Conservation (phyloP, 371 early-diverging fungal species). For the Mucor sp. region DNA sequence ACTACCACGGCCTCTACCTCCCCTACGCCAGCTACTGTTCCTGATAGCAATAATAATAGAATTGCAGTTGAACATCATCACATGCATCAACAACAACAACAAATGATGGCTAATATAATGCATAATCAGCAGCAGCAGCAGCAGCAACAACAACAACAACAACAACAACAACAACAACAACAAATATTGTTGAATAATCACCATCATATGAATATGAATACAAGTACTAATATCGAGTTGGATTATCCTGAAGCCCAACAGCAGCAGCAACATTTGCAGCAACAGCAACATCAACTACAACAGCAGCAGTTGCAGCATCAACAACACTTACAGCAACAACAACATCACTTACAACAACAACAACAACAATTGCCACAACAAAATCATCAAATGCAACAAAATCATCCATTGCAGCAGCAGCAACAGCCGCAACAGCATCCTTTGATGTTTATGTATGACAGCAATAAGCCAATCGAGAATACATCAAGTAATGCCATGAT, state of each 20-base stretch:
- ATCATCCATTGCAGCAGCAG: not conserved
- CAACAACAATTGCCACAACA: not conserved
- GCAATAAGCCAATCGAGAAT: not conserved
- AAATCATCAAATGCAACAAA: not conserved
- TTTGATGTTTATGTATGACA: not conserved
- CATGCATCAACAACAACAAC: not conserved
- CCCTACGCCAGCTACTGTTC: not conserved
- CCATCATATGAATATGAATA: not conserved
- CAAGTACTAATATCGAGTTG: not conserved
- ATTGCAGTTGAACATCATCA: not conserved
- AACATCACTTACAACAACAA: not conserved
- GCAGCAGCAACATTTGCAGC: not conserved
- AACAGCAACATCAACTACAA: not conserved
- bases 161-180: not conserved
- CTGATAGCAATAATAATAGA: not conserved
- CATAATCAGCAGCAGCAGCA: not conserved
- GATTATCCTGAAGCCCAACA: not conserved
- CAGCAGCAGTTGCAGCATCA: not conserved
- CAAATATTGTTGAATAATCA: not conserved
- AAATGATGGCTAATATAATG: not conserved
- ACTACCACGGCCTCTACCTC: not conserved
- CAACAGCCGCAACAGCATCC: not conserved
- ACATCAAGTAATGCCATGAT: not conserved
- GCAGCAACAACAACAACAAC: not conserved
- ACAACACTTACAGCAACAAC: not conserved